Evolutionary conservation across 2,329 filamentous ascomycete genomes (phyloP).

Genomic region (Canariomyces notabilis): DNA sequence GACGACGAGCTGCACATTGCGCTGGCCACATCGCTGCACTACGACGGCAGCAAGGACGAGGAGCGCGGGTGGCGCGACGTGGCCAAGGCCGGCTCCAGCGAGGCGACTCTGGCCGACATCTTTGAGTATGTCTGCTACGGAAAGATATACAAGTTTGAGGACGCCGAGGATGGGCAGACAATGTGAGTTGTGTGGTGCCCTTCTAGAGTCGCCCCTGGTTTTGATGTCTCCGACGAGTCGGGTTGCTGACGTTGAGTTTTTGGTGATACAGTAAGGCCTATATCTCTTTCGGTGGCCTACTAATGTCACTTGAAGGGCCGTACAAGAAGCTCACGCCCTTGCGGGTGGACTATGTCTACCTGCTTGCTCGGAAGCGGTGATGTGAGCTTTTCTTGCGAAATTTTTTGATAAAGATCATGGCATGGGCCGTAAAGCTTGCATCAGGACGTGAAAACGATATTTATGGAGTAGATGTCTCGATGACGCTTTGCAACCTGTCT

Average conservation of each 20-base stretch:
- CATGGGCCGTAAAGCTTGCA: neutral
- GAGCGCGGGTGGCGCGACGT: slow-evolving; percentile 77
- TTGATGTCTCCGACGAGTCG: neutral
- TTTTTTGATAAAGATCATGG: neutral
- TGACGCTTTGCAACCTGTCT: neutral
- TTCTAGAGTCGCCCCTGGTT: neutral
- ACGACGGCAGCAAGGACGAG: slow-evolving; percentile 79
- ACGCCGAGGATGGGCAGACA: slow-evolving; percentile 70
- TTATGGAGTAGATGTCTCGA: neutral
- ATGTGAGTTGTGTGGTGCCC: slow-evolving; percentile 61
- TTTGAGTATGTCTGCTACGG: slow-evolving; percentile 86
- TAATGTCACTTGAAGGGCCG: slow-evolving; percentile 87
- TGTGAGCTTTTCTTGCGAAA: neutral
- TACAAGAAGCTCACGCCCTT: slow-evolving; percentile 92
- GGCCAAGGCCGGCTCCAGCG: slow-evolving; percentile 46
- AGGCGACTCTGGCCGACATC: slow-evolving; percentile 65
- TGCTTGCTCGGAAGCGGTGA: slow-evolving; percentile 76
- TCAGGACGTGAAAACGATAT: neutral
- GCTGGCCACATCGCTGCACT: slow-evolving; percentile 75
- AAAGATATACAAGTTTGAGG: slow-evolving; percentile 85
- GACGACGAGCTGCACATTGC: slow-evolving; percentile 77
- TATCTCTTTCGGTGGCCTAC: slow-evolving; percentile 84
- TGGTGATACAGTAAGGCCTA: slow-evolving; percentile 70
- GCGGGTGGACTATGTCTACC: slow-evolving; percentile 88
- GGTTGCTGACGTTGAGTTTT: slow-evolving; percentile 3